phyloP scores from a whole-genome alignment of 208 protist genomes.

The Borovskyia barvae region DNA sequence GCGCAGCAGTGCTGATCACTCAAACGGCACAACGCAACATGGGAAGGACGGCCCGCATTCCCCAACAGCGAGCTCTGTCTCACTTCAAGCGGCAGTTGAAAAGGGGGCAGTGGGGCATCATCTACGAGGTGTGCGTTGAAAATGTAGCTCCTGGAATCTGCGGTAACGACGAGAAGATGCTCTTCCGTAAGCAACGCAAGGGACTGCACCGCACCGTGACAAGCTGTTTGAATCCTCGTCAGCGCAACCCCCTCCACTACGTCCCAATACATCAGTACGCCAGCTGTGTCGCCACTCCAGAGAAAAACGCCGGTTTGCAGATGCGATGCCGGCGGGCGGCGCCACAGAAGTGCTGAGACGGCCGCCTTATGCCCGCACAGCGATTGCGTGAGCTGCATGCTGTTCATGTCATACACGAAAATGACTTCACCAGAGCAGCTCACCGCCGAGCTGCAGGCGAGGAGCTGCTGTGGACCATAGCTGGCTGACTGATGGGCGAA shows the following conservation, averaged over 20 bases:
- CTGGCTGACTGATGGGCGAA: constrained; percentile 53
- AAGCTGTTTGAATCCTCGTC: constrained; percentile 46
- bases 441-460: constrained; percentile 58
- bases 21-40: constrained; percentile 41
- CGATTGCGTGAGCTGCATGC: constrained; percentile 73
- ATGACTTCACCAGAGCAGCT: constrained; percentile 42
- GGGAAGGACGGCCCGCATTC: constrained; percentile 14
- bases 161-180: constrained; percentile 60
- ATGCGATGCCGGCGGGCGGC: constrained; percentile 46
- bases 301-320: constrained; percentile 69
- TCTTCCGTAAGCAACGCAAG: constrained; percentile 48
- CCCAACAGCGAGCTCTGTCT: constrained; percentile 8
- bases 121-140: constrained; percentile 64
- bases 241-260: constrained; percentile 62
- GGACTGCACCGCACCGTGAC: constrained; percentile 32
- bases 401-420: constrained; percentile 77
- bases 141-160: constrained; percentile 52
- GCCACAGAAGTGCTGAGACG: constrained; percentile 74
- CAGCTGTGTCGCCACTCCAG: constrained; percentile 49
- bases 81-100: constrained; percentile 25
- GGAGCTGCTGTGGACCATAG: constrained; percentile 66
- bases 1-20: constrained; percentile 37
- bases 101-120: constrained; percentile 28
- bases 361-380: constrained; percentile 47
- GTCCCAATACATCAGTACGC: constrained; percentile 73